Percentiles rank a stretch among this genome's conserved stretches.
phyloP scores from a whole-genome alignment of 495 filamentous ascomycete genomes.

The Aspergillus ellipticus region DNA sequence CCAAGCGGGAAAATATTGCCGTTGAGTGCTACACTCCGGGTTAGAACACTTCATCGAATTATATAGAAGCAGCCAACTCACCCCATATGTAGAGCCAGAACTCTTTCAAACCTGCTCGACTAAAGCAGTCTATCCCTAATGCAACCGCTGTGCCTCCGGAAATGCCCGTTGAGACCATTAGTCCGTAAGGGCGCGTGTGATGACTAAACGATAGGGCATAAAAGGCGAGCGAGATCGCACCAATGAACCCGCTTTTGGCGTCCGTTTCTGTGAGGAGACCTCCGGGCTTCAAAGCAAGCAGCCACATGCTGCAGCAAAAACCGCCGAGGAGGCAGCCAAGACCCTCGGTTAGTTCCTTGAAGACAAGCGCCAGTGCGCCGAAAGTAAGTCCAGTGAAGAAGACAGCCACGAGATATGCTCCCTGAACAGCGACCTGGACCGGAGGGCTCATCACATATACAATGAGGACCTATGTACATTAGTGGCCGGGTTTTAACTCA shows the following conservation, averaged over 20 bases:
- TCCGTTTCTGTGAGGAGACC: conserved; percentile 61
- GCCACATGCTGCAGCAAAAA: conserved; percentile 88
- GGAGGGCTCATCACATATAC: conserved; percentile 87
- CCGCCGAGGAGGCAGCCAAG: conserved; percentile 85
- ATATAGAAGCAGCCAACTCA: conserved; percentile 28
- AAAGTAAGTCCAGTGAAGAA: conserved; percentile 72
- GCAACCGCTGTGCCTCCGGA: conserved; percentile 73
- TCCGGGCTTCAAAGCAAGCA: conserved; percentile 72
- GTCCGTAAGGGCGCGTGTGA: conserved; percentile 70
- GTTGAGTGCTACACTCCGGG: conserved; percentile 58
- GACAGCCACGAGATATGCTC: conserved; percentile 81
- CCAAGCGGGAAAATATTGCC: conserved; percentile 70
- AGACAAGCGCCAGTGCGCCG: conserved; percentile 71
- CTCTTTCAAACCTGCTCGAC: conserved; percentile 82
- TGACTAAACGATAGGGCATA: conserved; percentile 77
- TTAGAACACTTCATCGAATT: conserved; percentile 8
- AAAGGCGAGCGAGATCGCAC: conserved; percentile 59
- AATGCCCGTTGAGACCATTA: conserved; percentile 75
- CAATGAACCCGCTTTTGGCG: conserved; percentile 72
- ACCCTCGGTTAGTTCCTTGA: conserved; percentile 82
- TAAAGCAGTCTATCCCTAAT: conserved; percentile 89
- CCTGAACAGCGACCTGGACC: conserved; percentile 71
- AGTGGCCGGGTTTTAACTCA: background rate
- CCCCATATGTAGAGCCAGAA: conserved; percentile 96
- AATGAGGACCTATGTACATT: conserved; percentile 60